Evolutionary conservation across 163 green algal genomes (phyloP).

Genomic region (Volvox carteri): DNA sequence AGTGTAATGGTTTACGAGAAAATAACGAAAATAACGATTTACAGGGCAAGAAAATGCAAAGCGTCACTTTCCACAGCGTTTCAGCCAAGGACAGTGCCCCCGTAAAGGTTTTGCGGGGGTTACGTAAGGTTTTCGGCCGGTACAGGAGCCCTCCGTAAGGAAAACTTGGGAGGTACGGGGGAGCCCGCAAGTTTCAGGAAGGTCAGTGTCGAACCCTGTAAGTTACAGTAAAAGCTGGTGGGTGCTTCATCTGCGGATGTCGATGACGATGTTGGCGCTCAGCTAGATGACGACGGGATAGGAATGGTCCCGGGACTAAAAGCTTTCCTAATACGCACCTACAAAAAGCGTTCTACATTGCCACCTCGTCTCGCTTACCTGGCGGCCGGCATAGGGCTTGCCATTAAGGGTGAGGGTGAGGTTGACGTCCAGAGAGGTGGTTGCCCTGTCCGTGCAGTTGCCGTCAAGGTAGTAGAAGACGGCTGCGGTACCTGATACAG

Average conservation of each 20-base stretch:
- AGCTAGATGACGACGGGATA: background rate
- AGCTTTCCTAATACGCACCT: background rate
- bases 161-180: too few species aligned
- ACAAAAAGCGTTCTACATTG: background rate
- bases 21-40: too few species aligned
- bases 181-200: too few species aligned
- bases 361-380: background rate
- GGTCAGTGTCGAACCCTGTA: too few species aligned
- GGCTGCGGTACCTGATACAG: background rate
- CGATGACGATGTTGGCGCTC: background rate
- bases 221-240: background rate
- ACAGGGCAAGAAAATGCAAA: too few species aligned
- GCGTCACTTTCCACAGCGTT: too few species aligned
- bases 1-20: too few species aligned
- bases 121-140: too few species aligned
- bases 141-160: too few species aligned
- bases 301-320: background rate
- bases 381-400: slow-evolving; percentile 15
- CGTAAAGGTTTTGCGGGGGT: too few species aligned
- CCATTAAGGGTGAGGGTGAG: slow-evolving; percentile 32
- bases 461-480: slow-evolving; percentile 9
- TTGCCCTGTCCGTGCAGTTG: slow-evolving; percentile 39
- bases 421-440: slow-evolving; percentile 11
- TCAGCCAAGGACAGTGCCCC: too few species aligned
- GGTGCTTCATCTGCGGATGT: background rate